Evolutionary conservation across 805 yeast genomes (phyloP), one percentile per base, ranked within the genome.

Genomic region (Clavispora santaluciae): DNA sequence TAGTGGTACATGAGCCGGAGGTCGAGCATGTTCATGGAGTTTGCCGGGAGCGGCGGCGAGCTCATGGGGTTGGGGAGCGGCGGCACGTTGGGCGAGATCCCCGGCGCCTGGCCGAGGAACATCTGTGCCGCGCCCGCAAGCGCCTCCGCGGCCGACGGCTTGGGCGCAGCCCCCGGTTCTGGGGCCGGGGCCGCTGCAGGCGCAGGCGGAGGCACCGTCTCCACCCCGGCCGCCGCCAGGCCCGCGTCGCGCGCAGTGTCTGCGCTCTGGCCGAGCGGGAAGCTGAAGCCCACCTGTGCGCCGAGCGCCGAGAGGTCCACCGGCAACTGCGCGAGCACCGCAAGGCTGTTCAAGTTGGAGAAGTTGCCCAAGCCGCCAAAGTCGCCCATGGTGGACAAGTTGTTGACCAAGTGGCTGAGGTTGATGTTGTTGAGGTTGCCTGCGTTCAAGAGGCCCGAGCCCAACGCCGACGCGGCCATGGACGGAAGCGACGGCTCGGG

Each of bases 1-100:
- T 89, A 91, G 62, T 90, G 95, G 60, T 87, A 85, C 79, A 91
- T 85, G 35, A 91, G 68, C 51, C 83, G 75, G 45, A 91, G 66
- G 60, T 91, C 97, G 23, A 84, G 66, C 75, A 85, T 68, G 60
- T 86, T 85, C 36, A 85, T 64, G 6, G 46, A 35, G 12, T 22
- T 36, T 8, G 31, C 20, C 8, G 31, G 31, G 20, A 28, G 20
- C n/a, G 18, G 10, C 8, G 35, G n/a, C 13, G 20, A 25, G 18
- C 25, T 24, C 31, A 24, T n/a, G 12, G 23, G 25, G 15, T 13
- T 29, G 16, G 37, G 24, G 16, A 18, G 28, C 20, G 35, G 35
- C 38, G 25, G 38, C 36, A 37, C 38, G 28, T 39, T 38, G 45
- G 30, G 38, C 16, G 26, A 17, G 15, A 20, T 28, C 21, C 18